Evolutionary conservation across 345 rosid genomes (phyloP).

Genomic region (Salix udensis): DNA sequence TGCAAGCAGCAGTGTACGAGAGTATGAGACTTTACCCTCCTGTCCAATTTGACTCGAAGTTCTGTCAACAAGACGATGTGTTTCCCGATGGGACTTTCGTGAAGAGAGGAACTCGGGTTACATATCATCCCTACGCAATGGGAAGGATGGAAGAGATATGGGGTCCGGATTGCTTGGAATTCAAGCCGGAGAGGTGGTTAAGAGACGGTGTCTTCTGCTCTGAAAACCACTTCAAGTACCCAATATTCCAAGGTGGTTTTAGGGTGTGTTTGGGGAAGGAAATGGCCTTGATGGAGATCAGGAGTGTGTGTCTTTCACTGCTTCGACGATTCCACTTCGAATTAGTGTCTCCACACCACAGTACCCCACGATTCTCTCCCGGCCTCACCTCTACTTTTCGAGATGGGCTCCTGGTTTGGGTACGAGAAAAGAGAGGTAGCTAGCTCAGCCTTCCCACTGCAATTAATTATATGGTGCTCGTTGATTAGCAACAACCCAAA

Average conservation of each 20-base stretch:
- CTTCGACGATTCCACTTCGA: slow-evolving; percentile 38
- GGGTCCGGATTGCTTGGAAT: slow-evolving; percentile 65
- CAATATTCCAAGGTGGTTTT: slow-evolving; percentile 65
- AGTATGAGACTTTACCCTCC: slow-evolving; percentile 60
- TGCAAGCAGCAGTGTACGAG: slow-evolving; percentile 45
- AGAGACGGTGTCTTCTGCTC: slow-evolving; percentile 38
- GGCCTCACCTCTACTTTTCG: slow-evolving; percentile 53
- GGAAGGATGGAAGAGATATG: slow-evolving; percentile 64
- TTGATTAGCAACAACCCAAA: neutral
- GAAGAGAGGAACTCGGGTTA: slow-evolving; percentile 59
- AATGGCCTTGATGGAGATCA: slow-evolving; percentile 66
- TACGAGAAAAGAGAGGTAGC: slow-evolving; percentile 12
- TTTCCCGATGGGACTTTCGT: slow-evolving; percentile 56
- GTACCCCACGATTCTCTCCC: slow-evolving; percentile 38
- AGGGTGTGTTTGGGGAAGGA: slow-evolving; percentile 81
- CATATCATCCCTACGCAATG: slow-evolving; percentile 79
- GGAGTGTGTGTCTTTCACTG: slow-evolving; percentile 48
- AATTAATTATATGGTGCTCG: neutral
- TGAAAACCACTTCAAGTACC: slow-evolving; percentile 60
- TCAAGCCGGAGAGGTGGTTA: slow-evolving; percentile 77
- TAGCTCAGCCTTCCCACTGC: neutral
- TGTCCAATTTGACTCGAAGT: slow-evolving; percentile 55
- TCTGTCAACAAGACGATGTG: slow-evolving; percentile 35
- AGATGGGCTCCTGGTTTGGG: slow-evolving; percentile 45
- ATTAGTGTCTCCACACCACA: slow-evolving; percentile 2